phyloP scores from a whole-genome alignment of 129 eudicot genomes.

The Tagetes patula region DNA sequence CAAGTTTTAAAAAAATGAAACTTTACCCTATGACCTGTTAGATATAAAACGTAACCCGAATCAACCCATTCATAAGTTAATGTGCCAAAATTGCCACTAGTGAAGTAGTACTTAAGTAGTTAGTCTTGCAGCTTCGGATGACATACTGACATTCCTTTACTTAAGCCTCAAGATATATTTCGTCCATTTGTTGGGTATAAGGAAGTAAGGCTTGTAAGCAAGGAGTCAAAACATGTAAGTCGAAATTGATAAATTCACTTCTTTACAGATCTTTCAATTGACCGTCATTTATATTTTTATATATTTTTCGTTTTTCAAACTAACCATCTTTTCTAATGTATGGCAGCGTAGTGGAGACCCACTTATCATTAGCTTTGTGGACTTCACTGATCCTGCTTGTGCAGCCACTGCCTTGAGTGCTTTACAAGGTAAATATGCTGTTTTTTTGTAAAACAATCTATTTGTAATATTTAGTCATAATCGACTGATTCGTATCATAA shows the following conservation, averaged over 20 bases:
- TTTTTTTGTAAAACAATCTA: background rate
- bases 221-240: conserved; percentile 69
- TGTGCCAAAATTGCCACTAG: background rate
- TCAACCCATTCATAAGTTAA: background rate
- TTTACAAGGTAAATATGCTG: conserved; percentile 49
- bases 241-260: background rate
- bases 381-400: conserved; percentile 51
- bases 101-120: background rate
- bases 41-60: background rate
- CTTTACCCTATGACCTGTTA: background rate
- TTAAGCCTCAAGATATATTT: conserved; percentile 45
- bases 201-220: conserved; percentile 64
- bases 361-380: conserved; percentile 60
- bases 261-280: background rate
- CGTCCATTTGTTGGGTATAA: conserved; percentile 81
- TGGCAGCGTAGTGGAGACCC: conserved; percentile 67
- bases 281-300: background rate
- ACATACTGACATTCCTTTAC: conserved; percentile 35
- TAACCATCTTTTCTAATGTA: background rate
- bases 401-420: conserved; percentile 73
- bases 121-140: background rate
- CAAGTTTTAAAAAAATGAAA: background rate
- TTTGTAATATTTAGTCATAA: background rate
- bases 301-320: background rate
- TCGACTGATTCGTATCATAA: background rate